Base-by-base conservation (phyloP, 2,329 filamentous ascomycete species). In the Emergomyces orientalis region DNA sequence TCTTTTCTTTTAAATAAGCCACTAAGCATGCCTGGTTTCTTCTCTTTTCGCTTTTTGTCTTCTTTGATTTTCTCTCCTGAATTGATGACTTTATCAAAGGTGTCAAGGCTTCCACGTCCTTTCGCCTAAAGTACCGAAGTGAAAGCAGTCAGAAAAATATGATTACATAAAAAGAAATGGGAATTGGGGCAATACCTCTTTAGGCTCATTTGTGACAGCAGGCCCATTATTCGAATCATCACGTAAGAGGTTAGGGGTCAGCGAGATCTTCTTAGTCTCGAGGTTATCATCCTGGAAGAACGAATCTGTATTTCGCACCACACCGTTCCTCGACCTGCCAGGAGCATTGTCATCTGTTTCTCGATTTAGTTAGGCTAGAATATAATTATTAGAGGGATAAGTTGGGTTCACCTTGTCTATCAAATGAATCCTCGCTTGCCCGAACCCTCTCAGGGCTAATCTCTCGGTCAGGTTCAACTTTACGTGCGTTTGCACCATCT, bases 261-360 rank as follows among this genome's bases (percentile, higher is more conserved):
- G 83, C 0, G 92, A 96, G 68, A 99, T 97, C 79, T 97, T 97
- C 76, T 95, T 91, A 2, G 94, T 97, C 75, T 97, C 94, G 45
- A 91, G 88, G 39, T 86, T 91, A 71, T 99, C 93, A 71, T 97
- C 94, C 75, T 91, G 96, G 81, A 97, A 97, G 80, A 97, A 97
- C 0, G 93, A 96, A 76, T 97, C 93, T 4, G 91, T 93, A 72
- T 95, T 95, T 66, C 93, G 85, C 54, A 96, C 84, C 27, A 89
- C 93, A 51, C 91, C 91, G 69, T 96, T 95, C 66, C 88, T 86
- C 43, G 90, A 91, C 72, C 88, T 74, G 71, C 72, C 78, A 69
- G 74, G 69, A 27, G 67, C 70, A 57, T 69, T 67, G 66, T 71
- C 71, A 67, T 67, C 69, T 69, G 62, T 37, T 51, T 69, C 49